These are phyloP conservation scores for Durusdinium trenchii DNA, from an alignment of 73 alveolate genomes.

Conservation along the genomic window DNA sequence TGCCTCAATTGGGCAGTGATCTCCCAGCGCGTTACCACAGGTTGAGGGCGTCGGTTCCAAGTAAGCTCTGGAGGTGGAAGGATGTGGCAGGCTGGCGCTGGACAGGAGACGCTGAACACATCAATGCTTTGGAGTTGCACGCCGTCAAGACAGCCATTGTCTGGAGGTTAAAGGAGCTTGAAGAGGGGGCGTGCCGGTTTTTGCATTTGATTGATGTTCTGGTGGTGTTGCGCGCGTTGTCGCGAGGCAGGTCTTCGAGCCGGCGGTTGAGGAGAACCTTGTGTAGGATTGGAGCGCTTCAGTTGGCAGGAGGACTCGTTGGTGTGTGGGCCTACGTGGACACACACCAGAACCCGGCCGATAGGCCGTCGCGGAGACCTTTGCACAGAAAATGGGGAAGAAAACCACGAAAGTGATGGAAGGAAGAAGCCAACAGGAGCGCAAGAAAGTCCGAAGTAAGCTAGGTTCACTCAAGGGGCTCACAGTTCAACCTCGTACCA, in stretches of 20 bases:
- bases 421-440: background rate
- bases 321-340: background rate
- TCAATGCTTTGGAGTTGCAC: background rate
- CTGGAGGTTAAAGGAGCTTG: background rate
- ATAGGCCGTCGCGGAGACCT: background rate
- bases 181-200: background rate
- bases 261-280: background rate
- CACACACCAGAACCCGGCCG: background rate
- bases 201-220: background rate
- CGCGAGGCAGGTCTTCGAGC: background rate
- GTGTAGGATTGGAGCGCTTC: background rate
- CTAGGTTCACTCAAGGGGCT: background rate
- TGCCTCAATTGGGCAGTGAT: background rate
- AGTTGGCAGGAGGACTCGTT: background rate
- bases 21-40: too few relatives aligned
- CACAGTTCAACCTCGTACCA: background rate
- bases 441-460: background rate
- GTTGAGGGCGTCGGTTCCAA: too few relatives aligned
- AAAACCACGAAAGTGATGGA: background rate
- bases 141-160: background rate
- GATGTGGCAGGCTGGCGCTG: background rate
- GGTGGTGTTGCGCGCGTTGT: background rate
- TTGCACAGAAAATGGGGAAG: background rate
- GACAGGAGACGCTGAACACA: background rate
- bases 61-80: background rate